Base-by-base conservation (phyloP, 495 filamentous ascomycete genomes). In the Penicillium argentinense region DNA sequence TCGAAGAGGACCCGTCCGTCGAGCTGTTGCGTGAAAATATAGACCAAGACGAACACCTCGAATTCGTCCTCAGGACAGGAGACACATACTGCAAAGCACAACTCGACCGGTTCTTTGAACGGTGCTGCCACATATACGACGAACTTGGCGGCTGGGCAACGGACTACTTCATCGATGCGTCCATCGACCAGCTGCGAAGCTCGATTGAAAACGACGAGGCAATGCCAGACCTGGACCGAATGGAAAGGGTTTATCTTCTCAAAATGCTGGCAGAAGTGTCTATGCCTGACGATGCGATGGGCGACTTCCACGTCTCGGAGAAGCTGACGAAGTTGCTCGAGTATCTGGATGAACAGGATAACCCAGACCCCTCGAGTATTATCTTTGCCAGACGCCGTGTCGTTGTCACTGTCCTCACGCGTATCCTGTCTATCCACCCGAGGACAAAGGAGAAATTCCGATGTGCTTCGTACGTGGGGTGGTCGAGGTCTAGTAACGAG, bases 361-460 rank as follows among this genome's bases (percentile, higher is more conserved):
- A 52, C 1, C 64, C 69, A 8, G 66, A 69, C 0, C 81, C 86
- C 17, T 77, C 81, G 0, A 87, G 88, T 0, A 77, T 98, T 6
- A 68, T 97, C 1, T 98, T 98, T 53, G 89, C 83, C 6, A 71
- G 83, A 42, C 84, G 91, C 54, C 62, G 90, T 39, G 83, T 81
- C 5, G 84, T 80, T 1, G 88, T 87, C 13, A 73, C 75, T 4
- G 78, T 89, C 5, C 62, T 97, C 24, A 71, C 81, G 5, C 72
- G 84, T 16, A 62, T 96, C 2, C 57, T 97, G 1, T 77, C 80
- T 1, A 49, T 70, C 0, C 81, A 91, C 56, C 79, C 86, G 4
- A 50, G 55, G 4, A 83, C 81, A 0, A 75, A 59, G 37, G 55
- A 68, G n/a, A 62, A 72, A 2, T 89, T 89, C 53, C 73, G 84